Evolutionary conservation across 495 filamentous ascomycete genomes (phyloP), one percentile per base, ranked within the genome.

Genomic region (Neurospora intermedia): DNA sequence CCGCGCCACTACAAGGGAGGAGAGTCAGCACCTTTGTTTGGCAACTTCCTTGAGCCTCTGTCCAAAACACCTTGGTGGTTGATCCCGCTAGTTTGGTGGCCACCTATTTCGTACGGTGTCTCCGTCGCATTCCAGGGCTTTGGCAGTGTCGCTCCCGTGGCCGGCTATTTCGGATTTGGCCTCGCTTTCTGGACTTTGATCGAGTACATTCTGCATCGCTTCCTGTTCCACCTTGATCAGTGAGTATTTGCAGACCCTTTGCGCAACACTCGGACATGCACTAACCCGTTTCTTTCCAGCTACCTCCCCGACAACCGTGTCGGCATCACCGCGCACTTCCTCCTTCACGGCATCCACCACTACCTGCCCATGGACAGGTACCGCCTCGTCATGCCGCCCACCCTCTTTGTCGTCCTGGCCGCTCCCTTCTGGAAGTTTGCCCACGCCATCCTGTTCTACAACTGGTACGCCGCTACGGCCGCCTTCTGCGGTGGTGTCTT

Each of bases 361-460:
- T 99, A 97, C 78, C 87, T 99, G 59, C 96, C 96, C 11, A 98
- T 99, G 96, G 96, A 99, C 85, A 94, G 91, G 73, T 92, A 96
- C 73, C 89, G 96, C 48, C 90, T 99, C 23, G 96, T 99, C 74
- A 98, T 99, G 96, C 96, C 96, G 0, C 96, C 96, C 0, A 88
- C 93, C 1, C 84, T 99, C 18, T 98, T 99, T 78, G 23, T 96
- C 35, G 87, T 89, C 13, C 90, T 99, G 48, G 96, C 96, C 10
- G 84, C 86, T 0, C 96, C 96, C 0, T 98, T 98, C 85, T 98
- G 92, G 91, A 94, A 95, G 82, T 84, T 99, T 41, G 94, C 95
- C 1, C 94, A 97, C 72, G 77, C 88, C 4, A 79, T 98, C 69
- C 93, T 98, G 81, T 93, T 81, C 81, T 97, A 89, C 80, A 87